A percentile compares a stretch with the other conserved stretches of the same genome.
Conservation (phyloP, 257 asterid species). For the Cinchona pubescens region DNA sequence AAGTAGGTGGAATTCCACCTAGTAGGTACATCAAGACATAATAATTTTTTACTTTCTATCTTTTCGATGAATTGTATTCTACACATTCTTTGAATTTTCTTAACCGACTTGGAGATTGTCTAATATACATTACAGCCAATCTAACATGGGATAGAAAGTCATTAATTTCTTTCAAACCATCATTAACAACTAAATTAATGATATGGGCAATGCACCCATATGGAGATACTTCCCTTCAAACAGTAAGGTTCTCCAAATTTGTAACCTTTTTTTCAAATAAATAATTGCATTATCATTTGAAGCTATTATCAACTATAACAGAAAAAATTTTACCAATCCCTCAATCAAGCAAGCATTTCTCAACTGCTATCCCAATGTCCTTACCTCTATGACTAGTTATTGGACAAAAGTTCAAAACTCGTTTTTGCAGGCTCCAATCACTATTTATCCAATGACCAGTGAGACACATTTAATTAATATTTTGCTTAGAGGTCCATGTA, state of each 20-base stretch:
- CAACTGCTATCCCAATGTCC: background rate
- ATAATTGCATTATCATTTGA: background rate
- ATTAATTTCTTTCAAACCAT: background rate
- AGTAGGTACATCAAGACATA: constrained; percentile 4
- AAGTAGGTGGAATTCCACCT: background rate
- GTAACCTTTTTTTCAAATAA: background rate
- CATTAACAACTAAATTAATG: constrained; percentile 5
- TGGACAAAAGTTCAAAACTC: background rate
- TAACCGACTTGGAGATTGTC: background rate
- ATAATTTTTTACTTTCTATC: background rate
- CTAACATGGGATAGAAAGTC: background rate
- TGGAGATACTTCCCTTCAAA: background rate
- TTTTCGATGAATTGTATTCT: background rate
- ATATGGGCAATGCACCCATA: constrained; percentile 12
- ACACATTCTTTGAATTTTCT: constrained; percentile 10
- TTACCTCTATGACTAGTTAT: constrained; percentile 14
- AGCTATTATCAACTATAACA: background rate
- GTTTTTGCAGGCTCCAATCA: constrained; percentile 4
- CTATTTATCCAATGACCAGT: constrained; percentile 8
- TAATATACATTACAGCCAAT: background rate
- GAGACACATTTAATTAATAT: no score
- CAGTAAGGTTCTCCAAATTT: background rate
- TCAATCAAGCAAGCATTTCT: constrained; percentile 4
- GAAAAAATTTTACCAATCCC: background rate
- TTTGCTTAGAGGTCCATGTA: no score